phyloP scores from a whole-genome alignment of 345 rosid genomes.

The Punica granatum region DNA sequence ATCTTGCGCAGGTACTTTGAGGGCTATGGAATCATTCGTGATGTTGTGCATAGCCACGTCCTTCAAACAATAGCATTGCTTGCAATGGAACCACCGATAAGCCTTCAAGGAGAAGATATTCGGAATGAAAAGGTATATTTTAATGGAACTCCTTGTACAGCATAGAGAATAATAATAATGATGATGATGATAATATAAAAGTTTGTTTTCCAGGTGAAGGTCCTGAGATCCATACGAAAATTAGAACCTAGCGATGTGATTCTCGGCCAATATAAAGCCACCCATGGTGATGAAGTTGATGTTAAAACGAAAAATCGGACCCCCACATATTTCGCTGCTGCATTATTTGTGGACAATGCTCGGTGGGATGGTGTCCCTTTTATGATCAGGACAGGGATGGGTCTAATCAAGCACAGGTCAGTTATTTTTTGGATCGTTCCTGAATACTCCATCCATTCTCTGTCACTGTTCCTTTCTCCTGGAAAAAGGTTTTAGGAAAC shows the following conservation, averaged over 20 bases:
- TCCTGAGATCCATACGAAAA: conserved; percentile 53
- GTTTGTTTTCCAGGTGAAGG: conserved; percentile 50
- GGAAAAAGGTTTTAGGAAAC: no score
- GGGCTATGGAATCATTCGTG: conserved; percentile 73
- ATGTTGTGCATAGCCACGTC: conserved; percentile 66
- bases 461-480: no score
- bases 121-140: conserved; percentile 59
- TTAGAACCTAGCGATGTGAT: conserved; percentile 47
- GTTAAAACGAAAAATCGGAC: conserved; percentile 29
- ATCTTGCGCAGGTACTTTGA: conserved; percentile 48
- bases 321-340: conserved; percentile 65
- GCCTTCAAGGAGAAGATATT: conserved; percentile 78
- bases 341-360: conserved; percentile 68
- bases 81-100: conserved; percentile 80
- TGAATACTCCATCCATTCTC: neutral
- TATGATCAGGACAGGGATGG: conserved; percentile 57
- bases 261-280: conserved; percentile 68
- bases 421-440: neutral
- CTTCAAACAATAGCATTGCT: conserved; percentile 71
- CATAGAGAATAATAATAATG: neutral
- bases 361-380: conserved; percentile 90
- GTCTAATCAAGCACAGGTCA: conserved; percentile 70
- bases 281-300: conserved; percentile 31
- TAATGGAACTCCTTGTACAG: neutral
- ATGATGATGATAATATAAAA: no score